Conservation (phyloP, 495 filamentous ascomycete species). For the Penicillium subrubescens region DNA sequence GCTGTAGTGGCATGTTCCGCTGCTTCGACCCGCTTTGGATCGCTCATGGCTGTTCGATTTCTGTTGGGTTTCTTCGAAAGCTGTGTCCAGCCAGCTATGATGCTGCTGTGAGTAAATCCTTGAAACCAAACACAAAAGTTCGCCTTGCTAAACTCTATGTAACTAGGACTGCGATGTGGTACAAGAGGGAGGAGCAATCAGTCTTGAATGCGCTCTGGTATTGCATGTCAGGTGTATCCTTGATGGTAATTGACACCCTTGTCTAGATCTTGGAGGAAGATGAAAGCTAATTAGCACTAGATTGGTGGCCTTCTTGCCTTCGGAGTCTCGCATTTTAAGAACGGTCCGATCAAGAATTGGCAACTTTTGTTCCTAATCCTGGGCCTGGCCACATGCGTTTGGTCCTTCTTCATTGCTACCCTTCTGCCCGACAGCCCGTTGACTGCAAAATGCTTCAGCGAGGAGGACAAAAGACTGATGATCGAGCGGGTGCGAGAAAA, state of each 20-base stretch:
- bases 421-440: constrained; percentile 53
- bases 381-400: constrained; percentile 35
- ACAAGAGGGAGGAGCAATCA: constrained; percentile 51
- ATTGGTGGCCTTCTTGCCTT: constrained; percentile 51
- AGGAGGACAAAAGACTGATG: constrained; percentile 46
- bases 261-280: background rate
- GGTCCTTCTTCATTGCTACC: constrained; percentile 39
- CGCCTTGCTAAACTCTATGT: background rate
- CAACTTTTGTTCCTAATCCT: constrained; percentile 40
- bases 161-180: constrained; percentile 51
- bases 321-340: constrained; percentile 34
- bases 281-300: constrained; percentile 50
- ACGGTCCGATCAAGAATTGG: constrained; percentile 36
- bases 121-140: background rate
- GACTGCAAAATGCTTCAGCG: constrained; percentile 42
- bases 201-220: constrained; percentile 50
- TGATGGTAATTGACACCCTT: constrained; percentile 17
- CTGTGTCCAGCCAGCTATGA: constrained; percentile 32
- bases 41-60: constrained; percentile 32
- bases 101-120: constrained; percentile 20
- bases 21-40: constrained; percentile 25
- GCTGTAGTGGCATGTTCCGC: constrained; percentile 27
- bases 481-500: constrained; percentile 57
- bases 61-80: constrained; percentile 35
- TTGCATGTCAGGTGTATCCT: constrained; percentile 30